Conservation (phyloP, 1,284 basidiomycete genomes). For the Somion occarium region DNA sequence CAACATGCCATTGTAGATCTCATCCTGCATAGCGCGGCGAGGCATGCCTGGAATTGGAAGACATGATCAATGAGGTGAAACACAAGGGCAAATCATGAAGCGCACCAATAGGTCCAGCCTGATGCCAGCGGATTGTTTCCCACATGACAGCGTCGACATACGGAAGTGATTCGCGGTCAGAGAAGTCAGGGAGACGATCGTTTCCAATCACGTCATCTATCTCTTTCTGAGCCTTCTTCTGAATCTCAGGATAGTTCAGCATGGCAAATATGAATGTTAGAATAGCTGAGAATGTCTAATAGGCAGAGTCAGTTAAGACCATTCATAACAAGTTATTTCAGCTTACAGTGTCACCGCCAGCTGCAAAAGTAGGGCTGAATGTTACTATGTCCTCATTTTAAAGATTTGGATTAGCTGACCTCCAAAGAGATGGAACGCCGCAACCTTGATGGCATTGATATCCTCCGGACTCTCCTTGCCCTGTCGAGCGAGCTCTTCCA, state of each 20-base stretch:
- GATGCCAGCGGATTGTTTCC: constrained; percentile 21
- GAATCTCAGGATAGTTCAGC: constrained; percentile 30
- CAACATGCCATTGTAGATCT: background rate
- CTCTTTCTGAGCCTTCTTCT: constrained; percentile 25
- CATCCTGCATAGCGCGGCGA: background rate
- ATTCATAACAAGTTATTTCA: background rate
- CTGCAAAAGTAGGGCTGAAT: constrained; percentile 69
- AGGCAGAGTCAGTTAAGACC: background rate
- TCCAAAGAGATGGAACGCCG: background rate
- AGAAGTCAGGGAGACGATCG: constrained; percentile 4
- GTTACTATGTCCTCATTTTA: constrained; percentile 67
- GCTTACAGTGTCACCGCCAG: constrained; percentile 57
- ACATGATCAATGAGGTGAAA: no score
- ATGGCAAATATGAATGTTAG: constrained; percentile 27
- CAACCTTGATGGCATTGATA: background rate
- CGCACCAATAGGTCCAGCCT: constrained; percentile 19
- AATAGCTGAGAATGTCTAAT: constrained; percentile 20
- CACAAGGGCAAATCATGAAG: no score
- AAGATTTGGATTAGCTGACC: no score
- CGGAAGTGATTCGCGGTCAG: background rate
- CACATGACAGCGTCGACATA: constrained; percentile 23
- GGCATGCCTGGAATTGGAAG: background rate
- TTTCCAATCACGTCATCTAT: constrained; percentile 21
- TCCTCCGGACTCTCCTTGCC: background rate
- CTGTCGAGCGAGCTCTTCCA: background rate